A percentile compares a stretch with the other conserved stretches of the same genome.
Conservation (phyloP, 2,329 filamentous ascomycete genomes). For the Balansia obtecta region DNA sequence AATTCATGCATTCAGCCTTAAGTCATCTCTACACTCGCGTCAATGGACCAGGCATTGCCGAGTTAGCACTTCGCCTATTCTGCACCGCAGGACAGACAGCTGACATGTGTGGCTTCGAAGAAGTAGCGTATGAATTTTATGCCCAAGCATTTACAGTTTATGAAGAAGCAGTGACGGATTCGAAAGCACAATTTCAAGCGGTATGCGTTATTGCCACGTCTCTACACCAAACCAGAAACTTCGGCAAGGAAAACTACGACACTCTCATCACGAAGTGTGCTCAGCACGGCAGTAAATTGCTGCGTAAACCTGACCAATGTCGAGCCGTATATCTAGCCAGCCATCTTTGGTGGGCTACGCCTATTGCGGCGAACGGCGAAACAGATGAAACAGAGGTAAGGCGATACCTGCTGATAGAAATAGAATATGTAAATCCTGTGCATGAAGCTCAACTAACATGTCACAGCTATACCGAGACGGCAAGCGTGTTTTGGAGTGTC, state of each 20-base stretch:
- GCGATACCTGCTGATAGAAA: neutral
- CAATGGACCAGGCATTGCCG: slow-evolving; percentile 62
- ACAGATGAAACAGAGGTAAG: slow-evolving; percentile 66
- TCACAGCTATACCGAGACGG: slow-evolving; percentile 88
- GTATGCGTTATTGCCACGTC: slow-evolving; percentile 89
- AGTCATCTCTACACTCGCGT: slow-evolving; percentile 82
- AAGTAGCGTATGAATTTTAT: slow-evolving; percentile 96
- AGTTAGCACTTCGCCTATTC: slow-evolving; percentile 81
- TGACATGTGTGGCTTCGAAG: slow-evolving; percentile 82
- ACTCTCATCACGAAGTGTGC: slow-evolving; percentile 97
- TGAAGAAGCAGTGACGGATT: slow-evolving; percentile 91
- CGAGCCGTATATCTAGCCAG: slow-evolving; percentile 92
- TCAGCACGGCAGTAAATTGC: slow-evolving; percentile 86
- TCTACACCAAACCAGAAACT: slow-evolving; percentile 77
- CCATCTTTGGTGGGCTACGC: slow-evolving; percentile 95
- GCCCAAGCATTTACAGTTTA: slow-evolving; percentile 97
- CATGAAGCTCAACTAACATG: slow-evolving; percentile 10
- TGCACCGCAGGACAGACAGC: slow-evolving; percentile 86
- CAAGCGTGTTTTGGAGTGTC: slow-evolving; percentile 89
- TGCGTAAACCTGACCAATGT: slow-evolving; percentile 97
- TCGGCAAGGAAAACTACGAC: slow-evolving; percentile 95
- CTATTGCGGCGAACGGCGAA: slow-evolving; percentile 63
- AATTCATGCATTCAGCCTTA: slow-evolving; percentile 84
- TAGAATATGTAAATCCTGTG: neutral
- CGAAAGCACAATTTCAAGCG: slow-evolving; percentile 92